phyloP scores from a whole-genome alignment of 805 yeast genomes.

The Saturnispora gosingensis region DNA sequence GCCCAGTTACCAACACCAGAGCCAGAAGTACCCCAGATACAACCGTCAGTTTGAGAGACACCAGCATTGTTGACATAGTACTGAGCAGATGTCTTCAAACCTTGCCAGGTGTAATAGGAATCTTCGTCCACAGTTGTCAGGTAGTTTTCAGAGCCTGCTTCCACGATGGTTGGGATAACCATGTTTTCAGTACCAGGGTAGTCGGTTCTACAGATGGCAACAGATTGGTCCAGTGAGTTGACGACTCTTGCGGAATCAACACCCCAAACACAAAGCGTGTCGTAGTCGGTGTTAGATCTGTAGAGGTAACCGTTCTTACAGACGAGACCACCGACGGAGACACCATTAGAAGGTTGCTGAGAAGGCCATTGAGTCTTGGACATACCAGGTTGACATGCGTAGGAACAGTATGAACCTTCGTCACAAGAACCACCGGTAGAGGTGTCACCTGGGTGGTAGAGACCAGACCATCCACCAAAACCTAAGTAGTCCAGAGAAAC shows the following conservation, averaged over 20 bases:
- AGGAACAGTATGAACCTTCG: slow-evolving; percentile 93
- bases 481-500: slow-evolving; percentile 61
- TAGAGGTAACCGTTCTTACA: slow-evolving; percentile 81
- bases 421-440: slow-evolving; percentile 52
- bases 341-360: slow-evolving; percentile 78
- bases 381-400: slow-evolving; percentile 98
- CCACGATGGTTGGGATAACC: slow-evolving; percentile 85
- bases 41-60: slow-evolving; percentile 80
- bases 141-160: slow-evolving; percentile 54
- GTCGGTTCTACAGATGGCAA: slow-evolving; percentile 95
- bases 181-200: slow-evolving; percentile 99
- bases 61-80: slow-evolving; percentile 97
- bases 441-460: slow-evolving; percentile 36
- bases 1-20: slow-evolving; percentile 96
- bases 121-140: slow-evolving; percentile 75
- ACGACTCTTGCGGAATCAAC: slow-evolving; percentile 56
- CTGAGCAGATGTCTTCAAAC: slow-evolving; percentile 82
- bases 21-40: slow-evolving; percentile 82
- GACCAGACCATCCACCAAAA: slow-evolving; percentile 59
- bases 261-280: slow-evolving; percentile 87
- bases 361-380: slow-evolving; percentile 98
- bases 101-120: slow-evolving; percentile 73
- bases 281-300: slow-evolving; percentile 60
- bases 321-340: slow-evolving; percentile 84
- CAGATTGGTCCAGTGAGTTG: slow-evolving; percentile 50